phyloP scores from a whole-genome alignment of 2,329 filamentous ascomycete species.

The Bipolaris victoriae region DNA sequence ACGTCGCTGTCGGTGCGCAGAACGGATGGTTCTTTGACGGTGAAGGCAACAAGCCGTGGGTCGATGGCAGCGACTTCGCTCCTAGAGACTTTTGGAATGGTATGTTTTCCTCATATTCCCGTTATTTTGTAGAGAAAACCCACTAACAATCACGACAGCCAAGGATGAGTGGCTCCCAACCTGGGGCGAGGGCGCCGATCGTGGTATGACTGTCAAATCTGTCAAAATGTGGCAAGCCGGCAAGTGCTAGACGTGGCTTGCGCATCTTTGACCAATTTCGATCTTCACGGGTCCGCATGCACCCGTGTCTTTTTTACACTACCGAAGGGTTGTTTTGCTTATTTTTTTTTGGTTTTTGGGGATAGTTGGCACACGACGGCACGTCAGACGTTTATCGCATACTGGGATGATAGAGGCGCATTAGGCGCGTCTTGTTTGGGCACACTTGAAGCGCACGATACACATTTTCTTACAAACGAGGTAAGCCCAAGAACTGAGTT shows the following conservation, averaged over 20 bases:
- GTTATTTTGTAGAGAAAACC: neutral
- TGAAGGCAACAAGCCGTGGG: constrained; percentile 80
- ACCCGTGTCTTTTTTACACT: neutral
- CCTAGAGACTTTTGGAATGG: constrained; percentile 35
- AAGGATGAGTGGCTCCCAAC: constrained; percentile 67
- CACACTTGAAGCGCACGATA: neutral
- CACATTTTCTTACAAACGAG: neutral
- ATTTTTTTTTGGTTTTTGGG: neutral
- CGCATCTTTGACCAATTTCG: neutral
- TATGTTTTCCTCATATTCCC: constrained; percentile 5
- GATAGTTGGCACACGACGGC: constrained; percentile 3
- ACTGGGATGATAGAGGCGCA: constrained; percentile 12
- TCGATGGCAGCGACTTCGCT: constrained; percentile 31
- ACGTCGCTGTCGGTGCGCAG: constrained; percentile 75
- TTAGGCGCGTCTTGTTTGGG: constrained; percentile 3
- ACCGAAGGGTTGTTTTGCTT: neutral
- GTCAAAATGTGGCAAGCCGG: constrained; percentile 62
- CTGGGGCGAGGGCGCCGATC: constrained; percentile 66
- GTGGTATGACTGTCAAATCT: constrained; percentile 67
- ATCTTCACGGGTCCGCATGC: neutral
- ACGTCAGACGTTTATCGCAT: constrained; percentile 6
- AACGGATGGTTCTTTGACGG: constrained; percentile 76
- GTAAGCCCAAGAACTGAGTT: neutral
- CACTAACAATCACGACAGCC: constrained; percentile 71
- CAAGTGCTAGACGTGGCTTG: constrained; percentile 20